Evolutionary conservation across 345 rosid genomes (phyloP), one percentile per base, ranked within the genome.

Genomic region (Murraya koenigii): DNA sequence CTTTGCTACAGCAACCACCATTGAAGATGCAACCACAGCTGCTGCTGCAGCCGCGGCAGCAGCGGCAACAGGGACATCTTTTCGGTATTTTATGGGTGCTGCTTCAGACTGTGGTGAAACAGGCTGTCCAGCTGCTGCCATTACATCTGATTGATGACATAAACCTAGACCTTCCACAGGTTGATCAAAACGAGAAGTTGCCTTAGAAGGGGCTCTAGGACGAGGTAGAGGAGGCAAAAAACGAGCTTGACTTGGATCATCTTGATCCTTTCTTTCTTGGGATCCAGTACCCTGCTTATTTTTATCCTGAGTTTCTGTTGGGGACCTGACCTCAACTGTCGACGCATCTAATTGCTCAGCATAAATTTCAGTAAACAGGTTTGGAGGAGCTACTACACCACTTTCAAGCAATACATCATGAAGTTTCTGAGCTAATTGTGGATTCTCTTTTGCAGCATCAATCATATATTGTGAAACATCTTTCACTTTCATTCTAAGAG

Each of bases 371-470:
- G 92, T 72, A 76, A 95, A 95, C 79, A 95, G 77, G 84, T 90
- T 93, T 7, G 91, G 92, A 32, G 98, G 98, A 71, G 95, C 97
- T 76, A 88, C 85, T 36, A 95, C 94, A 28, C 98, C 98, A 79
- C 98, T 95, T 86, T 95, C 97, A 70, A 89, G 94, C 77, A 95
- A 85, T 72, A 95, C 98, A 60, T 95, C 92, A 80, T 93, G 97
- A 83, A 95, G 95, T 78, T 93, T 93, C 80, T 90, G 94, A 72
- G 97, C 97, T 84, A 95, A 84, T 23, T 88, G 90, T 54, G 98
- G 97, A 87, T 95, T 95, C 82, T 93, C 97, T 84, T 95, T 93
- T 69, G 98, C 95, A 79, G 95, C 98, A 87, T 95, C 93, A 68
- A 95, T 90, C 97, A 95, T 92, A 82, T 95, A 93, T 77, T 85